Evolutionary conservation across 805 yeast species (phyloP).

Genomic region (Saccharomycopsis malanga): DNA sequence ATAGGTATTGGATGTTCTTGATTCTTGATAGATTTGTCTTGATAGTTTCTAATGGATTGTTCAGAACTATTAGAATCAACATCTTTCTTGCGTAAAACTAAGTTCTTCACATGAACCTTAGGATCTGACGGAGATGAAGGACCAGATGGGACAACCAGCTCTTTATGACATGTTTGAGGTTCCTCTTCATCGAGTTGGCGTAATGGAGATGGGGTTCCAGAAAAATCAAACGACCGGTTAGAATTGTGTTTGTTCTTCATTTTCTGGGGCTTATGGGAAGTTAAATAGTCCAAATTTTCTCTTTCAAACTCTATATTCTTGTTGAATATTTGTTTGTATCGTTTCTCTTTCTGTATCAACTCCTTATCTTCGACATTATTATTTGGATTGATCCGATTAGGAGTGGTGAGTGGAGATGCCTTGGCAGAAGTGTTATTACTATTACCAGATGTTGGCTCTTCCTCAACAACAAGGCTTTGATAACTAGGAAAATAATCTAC

Average conservation of each 20-base stretch:
- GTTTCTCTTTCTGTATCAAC: slow-evolving; percentile 9
- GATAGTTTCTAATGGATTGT: not conserved
- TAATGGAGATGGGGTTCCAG: not conserved
- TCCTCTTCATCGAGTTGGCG: not conserved
- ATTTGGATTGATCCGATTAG: slow-evolving; percentile 9
- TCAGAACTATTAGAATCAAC: not conserved
- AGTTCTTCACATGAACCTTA: not conserved
- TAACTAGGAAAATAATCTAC: slow-evolving; percentile 14
- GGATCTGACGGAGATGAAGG: not conserved
- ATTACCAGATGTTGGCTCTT: not conserved
- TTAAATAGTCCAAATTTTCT: slow-evolving; percentile 6
- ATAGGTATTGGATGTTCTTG: slow-evolving; percentile 1
- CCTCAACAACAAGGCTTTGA: not conserved
- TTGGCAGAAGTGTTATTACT: not conserved
- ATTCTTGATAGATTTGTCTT: too few species aligned
- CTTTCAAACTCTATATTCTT: slow-evolving; percentile 17
- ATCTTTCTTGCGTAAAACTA: not conserved
- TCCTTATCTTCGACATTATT: slow-evolving; percentile 3
- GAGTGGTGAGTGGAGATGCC: slow-evolving; percentile 8
- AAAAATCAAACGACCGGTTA: not conserved
- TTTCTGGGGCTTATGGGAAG: not conserved
- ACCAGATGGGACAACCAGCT: not conserved
- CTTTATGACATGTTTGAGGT: too few species aligned
- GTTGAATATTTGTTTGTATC: slow-evolving; percentile 11
- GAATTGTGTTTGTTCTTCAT: too few species aligned